Evolutionary conservation across 2,329 filamentous ascomycete genomes (phyloP).

Genomic region (Herpotrichia juniperi): DNA sequence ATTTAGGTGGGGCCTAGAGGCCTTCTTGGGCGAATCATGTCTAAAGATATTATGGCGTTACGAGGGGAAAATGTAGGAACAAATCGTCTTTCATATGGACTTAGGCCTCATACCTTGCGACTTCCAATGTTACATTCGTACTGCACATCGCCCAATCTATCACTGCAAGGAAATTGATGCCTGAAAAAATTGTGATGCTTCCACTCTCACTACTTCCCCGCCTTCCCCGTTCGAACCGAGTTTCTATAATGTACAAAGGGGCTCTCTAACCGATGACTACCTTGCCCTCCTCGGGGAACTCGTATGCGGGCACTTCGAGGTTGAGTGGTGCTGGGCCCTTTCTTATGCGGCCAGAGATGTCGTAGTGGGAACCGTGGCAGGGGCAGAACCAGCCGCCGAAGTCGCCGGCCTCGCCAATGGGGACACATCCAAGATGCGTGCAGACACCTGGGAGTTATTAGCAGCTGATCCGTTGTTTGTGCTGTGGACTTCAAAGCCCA

Average conservation of each 20-base stretch:
- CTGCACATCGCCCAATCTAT: conserved; percentile 39
- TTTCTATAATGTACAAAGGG: conserved; percentile 28
- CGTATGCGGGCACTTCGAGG: conserved; percentile 91
- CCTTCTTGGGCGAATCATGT: too few species aligned
- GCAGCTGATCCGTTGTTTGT: conserved; percentile 10
- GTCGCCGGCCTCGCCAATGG: conserved; percentile 98
- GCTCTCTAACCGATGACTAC: conserved; percentile 84
- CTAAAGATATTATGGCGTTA: too few species aligned
- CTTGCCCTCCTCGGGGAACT: conserved; percentile 87
- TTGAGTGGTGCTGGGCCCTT: conserved; percentile 97
- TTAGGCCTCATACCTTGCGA: neutral
- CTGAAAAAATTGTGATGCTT: conserved; percentile 32
- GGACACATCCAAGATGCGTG: conserved; percentile 98
- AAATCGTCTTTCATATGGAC: neutral
- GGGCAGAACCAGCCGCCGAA: conserved; percentile 99
- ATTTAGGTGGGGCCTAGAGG: conserved; percentile 57
- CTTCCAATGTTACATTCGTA: conserved; percentile 43
- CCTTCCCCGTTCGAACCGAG: neutral
- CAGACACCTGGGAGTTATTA: conserved; percentile 75
- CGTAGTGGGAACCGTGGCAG: conserved; percentile 99
- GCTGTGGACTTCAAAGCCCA: neutral
- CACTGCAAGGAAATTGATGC: conserved; percentile 23
- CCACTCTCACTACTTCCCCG: conserved; percentile 29
- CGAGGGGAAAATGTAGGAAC: neutral
- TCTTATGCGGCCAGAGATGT: conserved; percentile 97